Evolutionary conservation across 2,329 filamentous ascomycete species (phyloP).

Genomic region (Stachybotrys chlorohalonatus): DNA sequence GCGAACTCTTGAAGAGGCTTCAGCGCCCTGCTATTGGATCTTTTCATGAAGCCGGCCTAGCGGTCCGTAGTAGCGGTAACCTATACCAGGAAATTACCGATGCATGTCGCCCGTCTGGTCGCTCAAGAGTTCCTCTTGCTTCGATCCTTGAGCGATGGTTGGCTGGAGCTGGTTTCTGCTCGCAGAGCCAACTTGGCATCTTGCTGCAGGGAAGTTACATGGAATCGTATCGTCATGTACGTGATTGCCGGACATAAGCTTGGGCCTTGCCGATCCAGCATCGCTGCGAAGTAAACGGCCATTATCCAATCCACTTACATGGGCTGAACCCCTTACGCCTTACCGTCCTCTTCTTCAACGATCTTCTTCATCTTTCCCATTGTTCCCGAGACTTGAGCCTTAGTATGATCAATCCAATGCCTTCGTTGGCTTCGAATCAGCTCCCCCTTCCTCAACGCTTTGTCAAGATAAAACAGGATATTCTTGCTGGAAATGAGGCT

Average conservation of each 20-base stretch:
- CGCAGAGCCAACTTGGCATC: too few relatives aligned
- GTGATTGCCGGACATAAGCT: background rate
- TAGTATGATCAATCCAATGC: background rate
- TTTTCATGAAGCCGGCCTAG: background rate
- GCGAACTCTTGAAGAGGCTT: background rate
- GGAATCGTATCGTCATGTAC: background rate
- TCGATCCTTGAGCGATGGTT: background rate
- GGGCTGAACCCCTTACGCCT: background rate
- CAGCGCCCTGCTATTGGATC: background rate
- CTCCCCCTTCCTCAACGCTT: slow-evolving; percentile 29
- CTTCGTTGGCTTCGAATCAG: background rate
- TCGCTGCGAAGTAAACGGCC: background rate
- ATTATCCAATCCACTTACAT: background rate
- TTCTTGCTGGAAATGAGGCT: slow-evolving; percentile 28
- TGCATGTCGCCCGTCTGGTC: background rate
- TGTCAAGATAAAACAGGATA: slow-evolving; percentile 27
- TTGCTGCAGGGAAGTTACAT: background rate
- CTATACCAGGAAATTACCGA: background rate
- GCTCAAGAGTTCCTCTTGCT: background rate
- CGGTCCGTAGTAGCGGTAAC: background rate
- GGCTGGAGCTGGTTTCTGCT: background rate
- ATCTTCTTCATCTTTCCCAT: background rate
- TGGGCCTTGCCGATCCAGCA: background rate
- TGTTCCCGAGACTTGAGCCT: background rate
- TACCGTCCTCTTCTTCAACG: background rate